Evolutionary conservation across 2,329 filamentous ascomycete species (phyloP).

Genomic region (Knufia fluminis): DNA sequence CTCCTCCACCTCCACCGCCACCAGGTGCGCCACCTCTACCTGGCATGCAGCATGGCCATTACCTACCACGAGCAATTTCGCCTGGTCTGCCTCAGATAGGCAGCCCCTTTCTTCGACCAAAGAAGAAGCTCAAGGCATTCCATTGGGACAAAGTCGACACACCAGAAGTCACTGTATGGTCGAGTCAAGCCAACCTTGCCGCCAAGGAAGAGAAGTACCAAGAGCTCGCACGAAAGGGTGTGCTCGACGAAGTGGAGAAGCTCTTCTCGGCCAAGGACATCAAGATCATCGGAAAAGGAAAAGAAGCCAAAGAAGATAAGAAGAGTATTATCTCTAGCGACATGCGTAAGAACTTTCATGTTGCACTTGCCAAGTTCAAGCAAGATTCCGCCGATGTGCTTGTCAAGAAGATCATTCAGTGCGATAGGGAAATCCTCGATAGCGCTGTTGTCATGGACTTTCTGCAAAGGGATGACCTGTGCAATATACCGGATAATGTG

Average conservation of each 20-base stretch:
- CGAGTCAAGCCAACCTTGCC: constrained; percentile 75
- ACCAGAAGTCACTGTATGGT: constrained; percentile 87
- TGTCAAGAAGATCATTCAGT: constrained; percentile 89
- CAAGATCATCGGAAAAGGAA: constrained; percentile 66
- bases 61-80: constrained; percentile 56
- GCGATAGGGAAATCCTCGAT: constrained; percentile 78
- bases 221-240: constrained; percentile 86
- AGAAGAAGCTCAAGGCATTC: constrained; percentile 98
- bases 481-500: constrained; percentile 82
- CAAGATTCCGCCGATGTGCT: constrained; percentile 72
- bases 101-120: constrained; percentile 74
- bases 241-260: constrained; percentile 94
- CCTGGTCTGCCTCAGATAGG: constrained; percentile 51
- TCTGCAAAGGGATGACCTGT: constrained; percentile 82
- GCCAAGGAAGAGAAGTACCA: constrained; percentile 92
- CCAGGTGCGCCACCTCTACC: constrained; percentile 58
- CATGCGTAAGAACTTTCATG: constrained; percentile 82
- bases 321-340: constrained; percentile 93
- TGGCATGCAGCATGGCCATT: constrained; percentile 56
- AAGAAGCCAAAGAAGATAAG: constrained; percentile 80
- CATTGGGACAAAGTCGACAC: constrained; percentile 99
- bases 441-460: constrained; percentile 95
- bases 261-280: constrained; percentile 96
- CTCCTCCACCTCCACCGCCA: constrained; percentile 50
- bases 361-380: constrained; percentile 90